Evolutionary conservation across 2,329 filamentous ascomycete species (phyloP), one percentile per base, ranked within the genome.

Genomic region (Tolypocladium cylindrosporum): DNA sequence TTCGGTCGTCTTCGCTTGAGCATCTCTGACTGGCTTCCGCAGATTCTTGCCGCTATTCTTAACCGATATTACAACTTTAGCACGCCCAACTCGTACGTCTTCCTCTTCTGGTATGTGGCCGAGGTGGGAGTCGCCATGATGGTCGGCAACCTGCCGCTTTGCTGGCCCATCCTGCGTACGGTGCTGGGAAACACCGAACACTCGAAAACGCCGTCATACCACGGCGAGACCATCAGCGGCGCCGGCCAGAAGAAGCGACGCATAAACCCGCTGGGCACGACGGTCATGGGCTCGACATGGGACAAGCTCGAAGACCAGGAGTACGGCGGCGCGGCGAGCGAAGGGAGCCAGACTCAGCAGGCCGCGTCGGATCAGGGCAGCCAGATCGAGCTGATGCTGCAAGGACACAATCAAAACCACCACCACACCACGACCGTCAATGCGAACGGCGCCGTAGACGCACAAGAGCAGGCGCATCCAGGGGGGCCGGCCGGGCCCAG

Each of bases 51-150:
- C 21, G 80, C 82, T 13, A 75, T 80, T 7, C 71, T 86, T 19
- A 86, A 84, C 70, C 84, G 85, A 60, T 82, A 83, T 64, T 84
- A 84, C 69, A 83, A 80, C 51, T 84, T 86, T 60, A 77, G 71
- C 19, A 69, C 81, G 24, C 80, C 80, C 0, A 85, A 82, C 65
- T 80, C 79, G 3, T 71, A 73, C 16, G 69, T 79, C 42, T 86
- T 83, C 74, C 77, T 83, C 0, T 79, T 79, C 62, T 86, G 83
- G 82, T 84, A 84, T 61, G 77, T 83, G 10, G 77, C 81, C 36
- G 83, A 86, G 65, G 77, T 78, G 14, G 81, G 78, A 51, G 83
- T 83, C 0, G 81, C 82, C 7, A 74, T 86, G 45, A 75, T 84
- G 54, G 82, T 85, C 19, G 77, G 82, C 36, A 86, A 86, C 60